phyloP scores from a whole-genome alignment of 2,329 filamentous ascomycete genomes.

The Phialemoniopsis sp. region DNA sequence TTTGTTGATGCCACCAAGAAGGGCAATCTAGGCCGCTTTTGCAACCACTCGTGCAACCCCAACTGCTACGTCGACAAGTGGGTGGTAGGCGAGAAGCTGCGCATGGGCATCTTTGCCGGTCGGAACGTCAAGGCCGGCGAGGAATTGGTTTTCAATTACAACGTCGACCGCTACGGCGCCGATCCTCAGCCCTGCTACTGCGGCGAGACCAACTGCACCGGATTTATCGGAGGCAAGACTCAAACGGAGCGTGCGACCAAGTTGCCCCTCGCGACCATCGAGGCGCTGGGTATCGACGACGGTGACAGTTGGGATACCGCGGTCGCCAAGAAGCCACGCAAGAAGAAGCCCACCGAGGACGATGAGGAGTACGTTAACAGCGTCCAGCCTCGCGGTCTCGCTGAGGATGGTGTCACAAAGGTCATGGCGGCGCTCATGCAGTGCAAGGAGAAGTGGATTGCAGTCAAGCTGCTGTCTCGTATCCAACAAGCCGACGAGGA shows the following conservation, averaged over 20 bases:
- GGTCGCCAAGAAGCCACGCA: constrained; percentile 83
- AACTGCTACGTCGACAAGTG: constrained; percentile 99
- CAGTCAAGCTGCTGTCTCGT: constrained; percentile 85
- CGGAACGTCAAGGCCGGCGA: constrained; percentile 82
- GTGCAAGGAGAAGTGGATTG: constrained; percentile 99
- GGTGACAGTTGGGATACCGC: constrained; percentile 87
- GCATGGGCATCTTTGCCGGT: constrained; percentile 97
- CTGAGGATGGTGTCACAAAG: constrained; percentile 81
- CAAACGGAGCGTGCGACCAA: constrained; percentile 96
- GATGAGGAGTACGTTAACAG: constrained; percentile 96
- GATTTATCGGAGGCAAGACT: constrained; percentile 95
- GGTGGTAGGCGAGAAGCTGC: constrained; percentile 94
- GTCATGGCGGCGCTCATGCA: constrained; percentile 97
- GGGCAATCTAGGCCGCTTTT: constrained; percentile 93
- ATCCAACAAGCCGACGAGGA: constrained; percentile 87
- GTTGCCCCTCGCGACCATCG: constrained; percentile 81
- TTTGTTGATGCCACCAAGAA: constrained; percentile 98
- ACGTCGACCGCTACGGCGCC: constrained; percentile 95
- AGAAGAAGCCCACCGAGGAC: constrained; percentile 87
- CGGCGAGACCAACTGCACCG: constrained; percentile 88
- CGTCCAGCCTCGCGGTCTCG: constrained; percentile 72
- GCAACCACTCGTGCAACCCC: constrained; percentile 98
- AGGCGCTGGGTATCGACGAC: constrained; percentile 93
- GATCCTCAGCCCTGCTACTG: constrained; percentile 98
- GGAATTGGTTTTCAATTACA: constrained; percentile 98